A percentile compares a stretch with the other conserved stretches of the same genome.
These are phyloP conservation scores for Kokia cookei DNA, from an alignment of 441 rosid species.

Conservation along the genomic window DNA sequence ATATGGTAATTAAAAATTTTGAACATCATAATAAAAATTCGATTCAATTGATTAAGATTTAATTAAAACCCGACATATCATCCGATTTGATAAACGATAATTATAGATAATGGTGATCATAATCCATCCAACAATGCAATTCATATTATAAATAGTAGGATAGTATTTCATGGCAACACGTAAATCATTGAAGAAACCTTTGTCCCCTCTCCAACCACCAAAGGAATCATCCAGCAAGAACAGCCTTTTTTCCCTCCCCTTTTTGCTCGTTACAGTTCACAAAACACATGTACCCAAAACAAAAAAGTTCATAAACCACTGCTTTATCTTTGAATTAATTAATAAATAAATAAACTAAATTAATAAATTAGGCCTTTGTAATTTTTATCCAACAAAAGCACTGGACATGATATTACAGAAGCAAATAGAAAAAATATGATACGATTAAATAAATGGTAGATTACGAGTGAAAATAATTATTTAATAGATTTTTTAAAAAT, in stretches of 20 bases:
- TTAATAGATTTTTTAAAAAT: no score
- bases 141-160: neutral
- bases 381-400: neutral
- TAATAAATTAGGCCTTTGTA: no score
- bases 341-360: no score
- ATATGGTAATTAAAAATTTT: no score
- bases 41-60: no score
- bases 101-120: neutral
- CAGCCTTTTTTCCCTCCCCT: neutral
- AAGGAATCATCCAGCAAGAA: neutral
- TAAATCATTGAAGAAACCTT: neutral
- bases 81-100: no score
- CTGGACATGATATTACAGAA: neutral
- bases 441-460: neutral
- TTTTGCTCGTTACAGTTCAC: neutral
- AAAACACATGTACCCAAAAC: neutral
- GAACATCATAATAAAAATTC: no score
- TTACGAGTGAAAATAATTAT: no score
- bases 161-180: neutral
- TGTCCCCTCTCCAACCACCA: neutral
- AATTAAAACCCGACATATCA: neutral
- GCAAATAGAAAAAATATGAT: neutral
- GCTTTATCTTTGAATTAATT: no score
- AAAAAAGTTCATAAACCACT: no score
- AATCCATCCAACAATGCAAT: neutral